phyloP scores from a whole-genome alignment of 495 filamentous ascomycete genomes.

The Xylaria nigripes region DNA sequence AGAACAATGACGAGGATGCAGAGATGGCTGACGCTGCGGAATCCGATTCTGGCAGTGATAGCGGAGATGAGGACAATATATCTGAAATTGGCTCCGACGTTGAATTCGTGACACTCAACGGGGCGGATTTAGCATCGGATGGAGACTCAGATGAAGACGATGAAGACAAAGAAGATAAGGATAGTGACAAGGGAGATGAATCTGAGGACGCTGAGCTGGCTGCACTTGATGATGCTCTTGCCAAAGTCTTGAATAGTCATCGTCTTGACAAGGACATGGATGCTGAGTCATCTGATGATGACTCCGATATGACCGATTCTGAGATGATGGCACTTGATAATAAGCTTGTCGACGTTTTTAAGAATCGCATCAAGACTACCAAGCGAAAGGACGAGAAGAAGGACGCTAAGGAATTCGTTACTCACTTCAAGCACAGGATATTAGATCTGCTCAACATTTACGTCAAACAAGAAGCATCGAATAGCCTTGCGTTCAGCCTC shows the following conservation, averaged over 20 bases:
- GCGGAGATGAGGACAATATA: conserved; percentile 28
- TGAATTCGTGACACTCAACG: conserved; percentile 34
- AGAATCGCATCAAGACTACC: conserved; percentile 49
- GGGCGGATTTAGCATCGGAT: conserved; percentile 21
- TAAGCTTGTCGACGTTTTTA: conserved; percentile 74
- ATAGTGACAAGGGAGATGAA: conserved; percentile 34
- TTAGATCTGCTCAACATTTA: conserved; percentile 82
- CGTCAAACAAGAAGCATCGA: conserved; percentile 66
- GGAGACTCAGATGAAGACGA: conserved; percentile 40
- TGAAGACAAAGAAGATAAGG: conserved; percentile 39
- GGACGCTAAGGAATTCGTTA: conserved; percentile 77
- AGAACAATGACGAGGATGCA: conserved; percentile 57
- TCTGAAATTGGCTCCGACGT: conserved; percentile 38
- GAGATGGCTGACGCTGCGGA: conserved; percentile 37
- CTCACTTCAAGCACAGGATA: conserved; percentile 91
- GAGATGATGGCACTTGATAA: conserved; percentile 89
- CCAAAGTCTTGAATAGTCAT: conserved; percentile 60
- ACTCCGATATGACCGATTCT: conserved; percentile 82
- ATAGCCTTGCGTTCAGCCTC: conserved; percentile 56
- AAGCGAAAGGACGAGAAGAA: conserved; percentile 70
- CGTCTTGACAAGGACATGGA: conserved; percentile 47
- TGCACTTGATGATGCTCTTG: conserved; percentile 69
- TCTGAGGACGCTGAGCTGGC: conserved; percentile 33
- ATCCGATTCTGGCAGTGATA: conserved; percentile 31
- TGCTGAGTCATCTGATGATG: conserved; percentile 45